Conservation (phyloP, 371 early-diverging fungal genomes). For the Batkoa obscura region DNA sequence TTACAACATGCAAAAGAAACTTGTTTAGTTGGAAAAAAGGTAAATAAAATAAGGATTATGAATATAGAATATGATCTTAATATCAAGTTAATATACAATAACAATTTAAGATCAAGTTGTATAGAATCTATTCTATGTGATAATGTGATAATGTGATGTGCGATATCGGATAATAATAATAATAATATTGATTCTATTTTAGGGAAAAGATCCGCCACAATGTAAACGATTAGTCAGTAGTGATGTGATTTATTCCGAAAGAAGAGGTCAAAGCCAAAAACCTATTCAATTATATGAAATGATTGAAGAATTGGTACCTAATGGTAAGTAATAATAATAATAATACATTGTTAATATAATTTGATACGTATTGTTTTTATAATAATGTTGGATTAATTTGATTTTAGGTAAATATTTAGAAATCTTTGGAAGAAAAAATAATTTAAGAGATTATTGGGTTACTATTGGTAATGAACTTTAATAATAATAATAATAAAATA, state of each 20-base stretch:
- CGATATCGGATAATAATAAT: no score
- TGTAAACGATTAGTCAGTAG: slow-evolving; percentile 58
- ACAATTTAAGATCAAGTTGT: no score
- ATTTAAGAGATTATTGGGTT: slow-evolving; percentile 84
- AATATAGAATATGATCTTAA: not conserved
- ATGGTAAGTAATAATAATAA: slow-evolving; percentile 28
- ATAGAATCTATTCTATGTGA: no score
- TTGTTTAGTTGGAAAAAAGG: slow-evolving; percentile 77
- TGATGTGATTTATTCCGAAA: slow-evolving; percentile 80
- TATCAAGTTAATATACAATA: no score
- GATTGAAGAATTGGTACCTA: slow-evolving; percentile 76
- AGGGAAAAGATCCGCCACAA: slow-evolving; percentile 54
- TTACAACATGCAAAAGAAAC: slow-evolving; percentile 92
- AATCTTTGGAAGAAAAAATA: slow-evolving; percentile 88
- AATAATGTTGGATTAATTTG: no score
- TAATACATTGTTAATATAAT: not conserved
- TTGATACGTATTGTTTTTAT: no score
- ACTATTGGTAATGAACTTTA: slow-evolving; percentile 86
- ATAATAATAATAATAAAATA: no score
- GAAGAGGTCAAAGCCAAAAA: slow-evolving; percentile 87
- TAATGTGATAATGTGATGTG: no score
- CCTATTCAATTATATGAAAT: slow-evolving; percentile 84
- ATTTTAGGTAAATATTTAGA: slow-evolving; percentile 55
- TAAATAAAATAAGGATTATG: slow-evolving; percentile 7
- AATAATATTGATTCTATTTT: not conserved